These are phyloP conservation scores for Amphirosellinia nigrospora DNA, from an alignment of 495 filamentous ascomycete genomes.

Conservation along the genomic window DNA sequence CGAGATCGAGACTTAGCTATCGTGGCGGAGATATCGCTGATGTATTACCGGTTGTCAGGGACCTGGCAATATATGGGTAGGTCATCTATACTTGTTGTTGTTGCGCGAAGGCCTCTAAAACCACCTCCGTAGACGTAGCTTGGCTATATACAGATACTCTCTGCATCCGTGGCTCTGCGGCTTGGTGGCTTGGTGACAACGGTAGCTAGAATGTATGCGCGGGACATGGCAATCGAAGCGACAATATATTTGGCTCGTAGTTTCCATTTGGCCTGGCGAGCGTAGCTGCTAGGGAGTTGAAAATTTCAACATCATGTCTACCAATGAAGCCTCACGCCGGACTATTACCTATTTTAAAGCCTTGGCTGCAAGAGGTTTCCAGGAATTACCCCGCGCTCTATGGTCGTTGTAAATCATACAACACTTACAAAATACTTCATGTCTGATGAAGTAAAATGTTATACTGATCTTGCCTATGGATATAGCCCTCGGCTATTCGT, in stretches of 20 bases:
- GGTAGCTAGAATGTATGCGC: neutral
- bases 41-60: too few relatives aligned
- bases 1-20: neutral
- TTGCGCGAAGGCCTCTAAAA: too few relatives aligned
- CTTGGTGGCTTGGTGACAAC: too few relatives aligned
- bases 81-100: too few relatives aligned
- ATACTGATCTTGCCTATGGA: too few relatives aligned
- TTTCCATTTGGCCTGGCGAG: neutral
- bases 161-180: too few relatives aligned
- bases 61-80: too few relatives aligned
- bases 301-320: neutral
- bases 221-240: neutral
- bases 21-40: neutral
- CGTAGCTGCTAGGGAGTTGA: neutral
- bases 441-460: constrained; percentile 1
- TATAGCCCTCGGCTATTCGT: too few relatives aligned
- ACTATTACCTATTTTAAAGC: neutral
- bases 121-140: too few relatives aligned
- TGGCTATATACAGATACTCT: too few relatives aligned
- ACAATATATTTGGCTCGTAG: neutral
- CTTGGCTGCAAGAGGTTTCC: neutral
- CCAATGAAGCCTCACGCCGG: neutral
- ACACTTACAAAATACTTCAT: neutral
- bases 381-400: neutral
- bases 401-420: neutral